Conservation (phyloP, 164 flowering plant genomes). For the Stephania japonica region DNA sequence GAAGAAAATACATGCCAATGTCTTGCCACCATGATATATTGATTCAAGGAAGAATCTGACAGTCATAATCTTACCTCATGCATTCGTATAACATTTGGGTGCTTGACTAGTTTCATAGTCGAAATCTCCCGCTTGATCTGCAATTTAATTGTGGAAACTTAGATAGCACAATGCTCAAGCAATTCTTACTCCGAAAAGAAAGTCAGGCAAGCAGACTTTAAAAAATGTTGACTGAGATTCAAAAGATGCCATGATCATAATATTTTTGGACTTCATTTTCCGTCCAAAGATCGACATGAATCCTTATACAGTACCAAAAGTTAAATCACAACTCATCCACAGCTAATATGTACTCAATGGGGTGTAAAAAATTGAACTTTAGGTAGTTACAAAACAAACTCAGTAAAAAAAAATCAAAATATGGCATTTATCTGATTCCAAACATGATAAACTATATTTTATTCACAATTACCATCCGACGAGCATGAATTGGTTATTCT, state of each 20-base stretch:
- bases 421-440: not conserved
- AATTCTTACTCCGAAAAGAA: not conserved
- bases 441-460: not conserved
- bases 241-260: not conserved
- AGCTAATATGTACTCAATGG: not conserved
- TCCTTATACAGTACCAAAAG: not conserved
- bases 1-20: not conserved
- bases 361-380: not conserved
- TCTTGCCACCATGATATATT: not conserved
- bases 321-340: not conserved
- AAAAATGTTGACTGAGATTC: not conserved
- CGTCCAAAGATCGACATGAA: not conserved
- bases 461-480: not conserved
- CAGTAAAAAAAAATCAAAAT: not conserved
- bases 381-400: not conserved
- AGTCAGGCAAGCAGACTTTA: not conserved
- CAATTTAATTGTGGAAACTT: conserved; percentile 11
- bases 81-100: conserved; percentile 89
- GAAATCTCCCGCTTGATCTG: conserved; percentile 97
- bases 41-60: not conserved
- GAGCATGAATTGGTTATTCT: not conserved
- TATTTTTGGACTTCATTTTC: no score
- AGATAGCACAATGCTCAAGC: not conserved
- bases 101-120: conserved; percentile 81
- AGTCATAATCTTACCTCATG: conserved; percentile 49